Evolutionary conservation across 805 yeast species (phyloP).

Genomic region (Schwanniomyces vanrijiae): DNA sequence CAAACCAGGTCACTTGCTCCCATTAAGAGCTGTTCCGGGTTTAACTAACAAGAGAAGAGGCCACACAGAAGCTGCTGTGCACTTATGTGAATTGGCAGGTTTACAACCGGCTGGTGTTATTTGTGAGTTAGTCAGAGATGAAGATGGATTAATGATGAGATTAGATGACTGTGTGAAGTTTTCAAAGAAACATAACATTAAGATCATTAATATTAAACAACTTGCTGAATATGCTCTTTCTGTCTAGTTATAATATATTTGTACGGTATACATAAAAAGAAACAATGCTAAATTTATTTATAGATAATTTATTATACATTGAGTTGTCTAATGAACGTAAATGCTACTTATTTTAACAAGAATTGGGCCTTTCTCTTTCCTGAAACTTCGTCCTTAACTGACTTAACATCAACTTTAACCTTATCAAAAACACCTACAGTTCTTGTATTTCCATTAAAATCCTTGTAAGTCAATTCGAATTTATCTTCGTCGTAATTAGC

Average conservation of each 20-base stretch:
- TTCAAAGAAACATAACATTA: conserved; percentile 58
- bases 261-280: background rate
- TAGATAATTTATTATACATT: background rate
- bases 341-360: conserved; percentile 42
- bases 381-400: conserved; percentile 79
- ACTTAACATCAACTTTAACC: conserved; percentile 78
- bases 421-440: conserved; percentile 76
- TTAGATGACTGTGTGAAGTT: conserved; percentile 80
- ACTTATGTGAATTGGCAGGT: conserved; percentile 74
- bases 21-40: conserved; percentile 87
- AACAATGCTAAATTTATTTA: background rate
- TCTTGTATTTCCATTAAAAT: conserved; percentile 43
- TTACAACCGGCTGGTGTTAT: conserved; percentile 86
- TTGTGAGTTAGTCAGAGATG: conserved; percentile 90
- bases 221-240: conserved; percentile 48
- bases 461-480: conserved; percentile 64
- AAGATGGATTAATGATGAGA: conserved; percentile 95
- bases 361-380: conserved; percentile 92
- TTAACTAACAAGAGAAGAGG: conserved; percentile 82
- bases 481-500: conserved; percentile 76
- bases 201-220: conserved; percentile 77
- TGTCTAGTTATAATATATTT: background rate
- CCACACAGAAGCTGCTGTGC: conserved; percentile 97
- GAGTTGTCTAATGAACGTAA: background rate
- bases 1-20: conserved; percentile 93